Evolutionary conservation across 2,329 filamentous ascomycete species (phyloP), one percentile per base, ranked within the genome.

Genomic region (Orbilia quercus): DNA sequence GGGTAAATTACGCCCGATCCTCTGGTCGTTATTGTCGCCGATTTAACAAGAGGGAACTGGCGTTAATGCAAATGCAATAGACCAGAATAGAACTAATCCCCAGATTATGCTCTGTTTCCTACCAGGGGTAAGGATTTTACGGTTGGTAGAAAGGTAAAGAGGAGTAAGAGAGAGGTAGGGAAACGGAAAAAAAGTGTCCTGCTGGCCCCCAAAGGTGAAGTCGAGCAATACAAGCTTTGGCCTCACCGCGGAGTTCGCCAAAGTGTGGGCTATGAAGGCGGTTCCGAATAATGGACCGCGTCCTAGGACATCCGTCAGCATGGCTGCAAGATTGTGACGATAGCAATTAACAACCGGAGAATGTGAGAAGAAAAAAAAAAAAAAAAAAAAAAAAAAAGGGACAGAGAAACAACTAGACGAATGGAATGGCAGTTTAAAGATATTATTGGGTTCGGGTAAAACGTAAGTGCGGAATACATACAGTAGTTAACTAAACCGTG

Each of bases 291-390:
- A 40, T 55, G 69, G 55, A 51, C 47, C 48, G 69, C 54, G 62
- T 57, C 69, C 69, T 73, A 60, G 54, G 31, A 54, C 51, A 55
- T 51, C 60, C 40, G 60, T 73, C 62, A 73, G 69, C 69, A 73
- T 73, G 54, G 60, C 55, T 62, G 58, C 59, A 54, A 50, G 55
- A 36, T 22, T 23, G 25, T 16, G 50, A 54, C 18, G 50, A 54
- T 54, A 54, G 16, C 18, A 40, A 54, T 40, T 40, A 40, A 42
- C n/a, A n/a, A n/a, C n/a, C n/a, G n/a, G n/a, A n/a, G n/a, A n/a
- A n/a, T n/a, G 6, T 34, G 40, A 42, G 45, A 55, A 7, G 44
- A 67, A 40, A 59, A 45, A 44, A 59, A 59, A 31, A 55, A 65
- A 47, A 38, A 44, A 42, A 58, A 44, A 42, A 55, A 50, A 44